Base-by-base conservation (phyloP, 768 basidiomycete genomes). In the Pleurotus pulmonarius region DNA sequence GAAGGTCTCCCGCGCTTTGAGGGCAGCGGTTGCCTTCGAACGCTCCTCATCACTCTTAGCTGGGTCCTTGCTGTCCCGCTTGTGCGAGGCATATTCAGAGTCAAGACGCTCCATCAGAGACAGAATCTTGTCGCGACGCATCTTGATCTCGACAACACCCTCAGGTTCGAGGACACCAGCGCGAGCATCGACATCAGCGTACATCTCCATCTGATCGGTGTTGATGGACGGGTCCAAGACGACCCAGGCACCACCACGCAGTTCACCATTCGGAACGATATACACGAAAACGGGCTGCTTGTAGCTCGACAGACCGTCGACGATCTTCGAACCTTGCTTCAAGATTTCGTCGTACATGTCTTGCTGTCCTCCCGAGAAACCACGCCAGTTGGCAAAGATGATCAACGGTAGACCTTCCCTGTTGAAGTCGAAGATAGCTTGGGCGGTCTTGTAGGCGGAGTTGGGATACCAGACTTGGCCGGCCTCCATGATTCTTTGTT, bases 401-500 rank as follows among this genome's bases (percentile, higher is more conserved):
- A 98, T 95, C 58, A 99, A 80, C 3, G 97, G 97, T 12, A 99
- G 78, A 20, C 92, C 93, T 73, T 99, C 97, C 43, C 97, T 88
- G 74, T 96, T 90, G 78, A 98, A 92, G 75, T 99, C 97, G 72
- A 94, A 94, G 77, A 98, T 98, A 13, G 97, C 96, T 66, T 98
- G 97, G 6, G 95, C 97, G 6, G 97, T 99, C 82, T 99, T 99
- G 79, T 97, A 95, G 5, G 97, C 95, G 4, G 94, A 96, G 73
- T 99, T 98, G 37, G 97, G 97, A 70, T 98, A 98, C 97, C 97
- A 99, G 22, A 98, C 97, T 72, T 96, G 94, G 62, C 97, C 97
- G n/a, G 97, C 97, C 69, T 98, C 95, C 88, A 98, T 96, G 71
- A 98, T 94, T 63, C 88, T 88, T 67, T 95, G 95, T 70, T 99